These are phyloP conservation scores for Blastocladiella emersonii DNA, from an alignment of 371 early-diverging fungal species.

Conservation along the genomic window DNA sequence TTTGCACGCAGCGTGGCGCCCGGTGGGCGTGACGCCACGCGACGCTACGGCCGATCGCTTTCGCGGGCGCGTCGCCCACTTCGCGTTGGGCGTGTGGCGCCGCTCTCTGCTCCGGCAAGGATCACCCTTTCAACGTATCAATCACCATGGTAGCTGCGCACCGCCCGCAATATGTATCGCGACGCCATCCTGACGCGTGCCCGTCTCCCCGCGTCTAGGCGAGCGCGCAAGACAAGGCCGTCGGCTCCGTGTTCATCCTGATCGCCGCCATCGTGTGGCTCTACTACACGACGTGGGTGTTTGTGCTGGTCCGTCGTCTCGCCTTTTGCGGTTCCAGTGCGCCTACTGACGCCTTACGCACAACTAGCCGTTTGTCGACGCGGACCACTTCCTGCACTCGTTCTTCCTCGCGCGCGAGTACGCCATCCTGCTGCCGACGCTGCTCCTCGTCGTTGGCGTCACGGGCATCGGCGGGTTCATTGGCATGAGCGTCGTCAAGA, in stretches of 20 bases:
- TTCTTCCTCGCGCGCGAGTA: slow-evolving; percentile 73
- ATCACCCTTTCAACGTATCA: too few relatives aligned
- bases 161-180: too few relatives aligned
- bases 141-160: too few relatives aligned
- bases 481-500: slow-evolving; percentile 69
- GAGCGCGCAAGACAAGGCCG: slow-evolving; percentile 50
- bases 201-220: too few relatives aligned
- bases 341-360: too few relatives aligned
- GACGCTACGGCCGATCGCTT: too few relatives aligned
- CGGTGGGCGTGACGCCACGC: too few relatives aligned
- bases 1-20: too few relatives aligned
- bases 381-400: slow-evolving; percentile 55
- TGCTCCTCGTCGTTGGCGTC: slow-evolving; percentile 61
- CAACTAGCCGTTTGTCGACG: slow-evolving; percentile 77
- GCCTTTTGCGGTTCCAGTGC: neutral
- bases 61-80: too few relatives aligned
- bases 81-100: too few relatives aligned
- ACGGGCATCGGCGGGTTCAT: slow-evolving; percentile 63
- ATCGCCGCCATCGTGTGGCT: slow-evolving; percentile 53
- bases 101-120: too few relatives aligned
- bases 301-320: slow-evolving; percentile 58
- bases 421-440: slow-evolving; percentile 71
- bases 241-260: slow-evolving; percentile 60
- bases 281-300: slow-evolving; percentile 82
- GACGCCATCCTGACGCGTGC: too few relatives aligned